Evolutionary conservation across 2,329 filamentous ascomycete genomes (phyloP).

Genomic region (Aspergillus persii): DNA sequence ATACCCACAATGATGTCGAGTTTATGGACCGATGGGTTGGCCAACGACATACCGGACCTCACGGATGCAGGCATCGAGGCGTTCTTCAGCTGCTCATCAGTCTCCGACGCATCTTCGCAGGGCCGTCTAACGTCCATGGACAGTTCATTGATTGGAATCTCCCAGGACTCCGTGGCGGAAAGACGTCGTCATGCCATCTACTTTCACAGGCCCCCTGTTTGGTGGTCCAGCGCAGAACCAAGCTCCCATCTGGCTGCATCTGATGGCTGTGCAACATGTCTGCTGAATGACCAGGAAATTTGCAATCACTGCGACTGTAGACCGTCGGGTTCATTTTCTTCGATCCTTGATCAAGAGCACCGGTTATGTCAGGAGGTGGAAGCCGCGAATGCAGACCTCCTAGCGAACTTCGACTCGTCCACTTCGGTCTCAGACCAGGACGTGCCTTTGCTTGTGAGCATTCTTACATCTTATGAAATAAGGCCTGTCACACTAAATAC

Average conservation of each 20-base stretch:
- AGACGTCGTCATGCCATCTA: conserved; percentile 33
- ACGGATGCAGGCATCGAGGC: background rate
- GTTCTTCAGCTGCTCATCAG: background rate
- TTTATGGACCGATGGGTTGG: background rate
- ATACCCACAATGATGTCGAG: background rate
- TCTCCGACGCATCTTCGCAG: background rate
- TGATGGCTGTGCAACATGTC: background rate
- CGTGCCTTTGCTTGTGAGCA: conserved; percentile 14
- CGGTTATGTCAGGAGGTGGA: background rate
- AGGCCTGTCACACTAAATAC: background rate
- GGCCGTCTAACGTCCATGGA: background rate
- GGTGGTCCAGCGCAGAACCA: conserved; percentile 16
- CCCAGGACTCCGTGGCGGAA: conserved; percentile 21
- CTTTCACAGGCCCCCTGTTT: conserved; percentile 31
- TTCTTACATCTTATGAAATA: background rate
- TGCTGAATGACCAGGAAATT: background rate
- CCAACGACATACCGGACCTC: background rate
- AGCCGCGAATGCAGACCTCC: background rate
- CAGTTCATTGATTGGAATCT: conserved; percentile 9
- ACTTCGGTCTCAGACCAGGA: conserved; percentile 10
- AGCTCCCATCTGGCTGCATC: conserved; percentile 2
- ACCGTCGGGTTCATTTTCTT: background rate
- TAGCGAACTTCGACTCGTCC: background rate
- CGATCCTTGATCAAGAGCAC: background rate
- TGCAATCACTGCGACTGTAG: background rate